phyloP scores from a whole-genome alignment of 805 yeast genomes.

The Wickerhamomyces subpelliculosus region DNA sequence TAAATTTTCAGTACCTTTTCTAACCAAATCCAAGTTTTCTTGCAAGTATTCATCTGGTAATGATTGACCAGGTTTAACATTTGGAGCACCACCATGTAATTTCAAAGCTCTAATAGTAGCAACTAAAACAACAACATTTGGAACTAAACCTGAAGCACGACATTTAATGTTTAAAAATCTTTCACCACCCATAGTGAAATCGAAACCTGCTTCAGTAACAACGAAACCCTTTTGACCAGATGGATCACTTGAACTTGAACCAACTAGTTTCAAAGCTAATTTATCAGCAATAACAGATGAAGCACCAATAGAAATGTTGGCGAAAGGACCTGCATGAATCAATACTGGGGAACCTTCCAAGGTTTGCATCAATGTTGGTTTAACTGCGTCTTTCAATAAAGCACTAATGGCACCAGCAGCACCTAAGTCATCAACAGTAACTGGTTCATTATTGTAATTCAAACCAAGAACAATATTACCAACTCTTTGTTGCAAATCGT shows the following conservation, averaged over 20 bases:
- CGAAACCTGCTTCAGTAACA: slow-evolving; percentile 85
- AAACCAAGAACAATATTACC: slow-evolving; percentile 74
- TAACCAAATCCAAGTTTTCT: slow-evolving; percentile 65
- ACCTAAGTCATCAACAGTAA: slow-evolving; percentile 79
- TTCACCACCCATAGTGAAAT: slow-evolving; percentile 90
- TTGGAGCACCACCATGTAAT: slow-evolving; percentile 86
- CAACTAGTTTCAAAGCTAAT: slow-evolving; percentile 74
- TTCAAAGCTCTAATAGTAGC: slow-evolving; percentile 83
- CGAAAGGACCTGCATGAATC: slow-evolving; percentile 87
- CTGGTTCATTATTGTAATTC: slow-evolving; percentile 59
- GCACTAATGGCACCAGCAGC: slow-evolving; percentile 86
- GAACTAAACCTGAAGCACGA: slow-evolving; percentile 71
- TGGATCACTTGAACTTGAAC: slow-evolving; percentile 46
- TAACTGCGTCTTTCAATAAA: slow-evolving; percentile 70
- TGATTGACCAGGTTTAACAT: slow-evolving; percentile 78
- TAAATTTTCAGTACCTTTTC: slow-evolving; percentile 66
- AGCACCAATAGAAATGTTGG: slow-evolving; percentile 83
- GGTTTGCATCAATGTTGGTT: slow-evolving; percentile 84
- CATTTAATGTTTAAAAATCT: slow-evolving; percentile 78
- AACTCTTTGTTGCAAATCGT: slow-evolving; percentile 67
- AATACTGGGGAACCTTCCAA: slow-evolving; percentile 84
- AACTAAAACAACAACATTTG: slow-evolving; percentile 73
- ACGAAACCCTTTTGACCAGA: slow-evolving; percentile 61
- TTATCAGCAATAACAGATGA: slow-evolving; percentile 78
- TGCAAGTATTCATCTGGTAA: slow-evolving; percentile 65